Evolutionary conservation across 805 yeast species (phyloP), one percentile per base, ranked within the genome.

Genomic region (Candida germanica): DNA sequence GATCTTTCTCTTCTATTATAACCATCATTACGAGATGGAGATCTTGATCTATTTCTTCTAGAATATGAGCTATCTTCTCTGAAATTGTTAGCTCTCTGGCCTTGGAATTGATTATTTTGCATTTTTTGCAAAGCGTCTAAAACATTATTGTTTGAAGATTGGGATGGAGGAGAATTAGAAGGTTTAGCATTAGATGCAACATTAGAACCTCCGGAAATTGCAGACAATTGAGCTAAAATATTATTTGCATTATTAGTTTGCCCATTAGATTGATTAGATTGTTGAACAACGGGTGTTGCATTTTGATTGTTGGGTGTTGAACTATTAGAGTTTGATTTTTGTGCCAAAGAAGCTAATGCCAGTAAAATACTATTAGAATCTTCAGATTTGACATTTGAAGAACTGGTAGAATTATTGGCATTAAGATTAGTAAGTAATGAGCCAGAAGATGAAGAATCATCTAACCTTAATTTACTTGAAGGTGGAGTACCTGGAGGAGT

Each of bases 401-500:
- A 35, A 16, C 44, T 39, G 12, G 44, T 42, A 22, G 28, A 17
- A 10, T 20, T 20, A n/a, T n/a, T 14, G n/a, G n/a, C n/a, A n/a
- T n/a, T n/a, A n/a, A n/a, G n/a, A n/a, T n/a, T n/a, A n/a, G n/a
- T n/a, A n/a, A n/a, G n/a, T n/a, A n/a, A n/a, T 7, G 23, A 20
- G 10, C 23, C 23, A 20, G 23, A 20, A 20, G 39, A 16, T 13
- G 25, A 28, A 9, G 32, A 8, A 6, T 14, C 12, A 13, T 25
- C 13, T 9, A 21, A 15, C 16, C 22, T 12, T 18, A 15, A 27
- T 9, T 31, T 36, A 17, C 35, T 24, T 6, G 46, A 43, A n/a
- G 84, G 84, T 11, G 84, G 74, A 10, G 71, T 49, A 18, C 77
- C 83, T 2, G 83, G 83, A 25, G 93, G 91, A 4, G 94, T 82